phyloP scores from a whole-genome alignment of 257 asterid species.

The Nicotiana sylvestris region DNA sequence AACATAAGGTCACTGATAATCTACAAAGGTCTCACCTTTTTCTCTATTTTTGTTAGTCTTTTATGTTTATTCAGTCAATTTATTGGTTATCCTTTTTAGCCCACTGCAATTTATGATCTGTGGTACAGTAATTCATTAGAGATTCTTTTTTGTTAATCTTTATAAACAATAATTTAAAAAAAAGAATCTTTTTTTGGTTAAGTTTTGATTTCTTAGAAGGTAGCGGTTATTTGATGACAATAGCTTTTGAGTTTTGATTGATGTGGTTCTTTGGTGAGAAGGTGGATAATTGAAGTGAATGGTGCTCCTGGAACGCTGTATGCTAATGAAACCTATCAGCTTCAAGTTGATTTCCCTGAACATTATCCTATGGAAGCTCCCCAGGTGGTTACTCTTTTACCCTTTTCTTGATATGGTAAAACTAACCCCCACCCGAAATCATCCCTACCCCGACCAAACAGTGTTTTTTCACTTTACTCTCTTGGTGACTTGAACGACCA shows the following conservation, averaged over 20 bases:
- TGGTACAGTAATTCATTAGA: not conserved
- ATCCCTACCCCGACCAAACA: not conserved
- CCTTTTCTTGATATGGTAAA: not conserved
- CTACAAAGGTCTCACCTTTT: slow-evolving; percentile 61
- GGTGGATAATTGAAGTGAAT: slow-evolving; percentile 51
- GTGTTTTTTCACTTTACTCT: not conserved
- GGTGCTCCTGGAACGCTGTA: slow-evolving; percentile 49
- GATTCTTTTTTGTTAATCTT: not conserved
- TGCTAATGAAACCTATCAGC: slow-evolving; percentile 39
- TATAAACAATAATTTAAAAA: no score
- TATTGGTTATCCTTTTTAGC: not conserved
- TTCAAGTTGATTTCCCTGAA: slow-evolving; percentile 52
- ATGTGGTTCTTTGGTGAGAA: slow-evolving; percentile 2
- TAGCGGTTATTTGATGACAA: not conserved
- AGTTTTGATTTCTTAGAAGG: not conserved
- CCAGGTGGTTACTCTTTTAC: slow-evolving; percentile 26
- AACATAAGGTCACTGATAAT: slow-evolving; percentile 83
- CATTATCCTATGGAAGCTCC: slow-evolving; percentile 59
- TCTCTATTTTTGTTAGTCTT: not conserved
- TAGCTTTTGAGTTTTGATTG: not conserved
- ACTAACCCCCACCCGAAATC: not conserved
- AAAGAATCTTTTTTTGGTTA: not conserved
- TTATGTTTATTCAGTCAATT: not conserved
- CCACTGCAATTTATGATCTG: not conserved
- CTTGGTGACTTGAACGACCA: not conserved